A percentile compares a stretch with the other conserved stretches of the same genome.
Conservation (phyloP, 2,329 filamentous ascomycete species). For the Didymella pomorum region DNA sequence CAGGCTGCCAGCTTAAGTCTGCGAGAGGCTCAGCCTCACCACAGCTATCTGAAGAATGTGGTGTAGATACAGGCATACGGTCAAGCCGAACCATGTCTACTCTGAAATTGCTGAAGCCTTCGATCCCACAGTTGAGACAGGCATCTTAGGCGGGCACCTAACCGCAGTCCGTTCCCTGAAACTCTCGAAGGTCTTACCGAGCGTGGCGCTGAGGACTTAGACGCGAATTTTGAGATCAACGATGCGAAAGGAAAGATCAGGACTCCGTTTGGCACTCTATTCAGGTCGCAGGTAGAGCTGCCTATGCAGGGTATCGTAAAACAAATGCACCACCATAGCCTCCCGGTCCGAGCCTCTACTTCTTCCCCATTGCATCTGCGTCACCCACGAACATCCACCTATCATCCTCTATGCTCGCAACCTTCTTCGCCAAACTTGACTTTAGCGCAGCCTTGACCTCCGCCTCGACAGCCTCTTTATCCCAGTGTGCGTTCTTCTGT, state of each 20-base stretch:
- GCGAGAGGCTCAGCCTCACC: neutral
- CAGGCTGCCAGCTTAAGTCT: neutral
- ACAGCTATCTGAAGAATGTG: too few relatives aligned
- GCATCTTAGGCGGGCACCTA: too few relatives aligned
- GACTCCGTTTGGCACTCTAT: neutral
- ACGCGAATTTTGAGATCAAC: too few relatives aligned
- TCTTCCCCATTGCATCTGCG: slow-evolving; percentile 23
- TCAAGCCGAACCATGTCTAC: neutral
- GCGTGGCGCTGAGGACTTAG: too few relatives aligned
- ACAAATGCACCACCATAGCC: neutral
- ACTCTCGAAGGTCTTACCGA: too few relatives aligned
- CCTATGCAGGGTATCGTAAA: slow-evolving; percentile 19
- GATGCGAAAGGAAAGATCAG: too few relatives aligned
- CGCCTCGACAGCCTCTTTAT: slow-evolving; percentile 35
- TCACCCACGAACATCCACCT: slow-evolving; percentile 91
- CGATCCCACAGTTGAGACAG: too few relatives aligned
- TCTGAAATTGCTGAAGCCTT: neutral
- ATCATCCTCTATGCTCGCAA: slow-evolving; percentile 78
- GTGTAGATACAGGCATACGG: neutral
- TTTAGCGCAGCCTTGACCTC: slow-evolving; percentile 61
- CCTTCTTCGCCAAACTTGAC: slow-evolving; percentile 74
- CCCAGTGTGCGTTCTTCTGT: slow-evolving; percentile 42
- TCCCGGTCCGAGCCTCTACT: neutral
- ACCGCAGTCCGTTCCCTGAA: too few relatives aligned
- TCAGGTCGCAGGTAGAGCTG: neutral